Base-by-base conservation (phyloP, 1,139 yeast species). In the Candida pseudoviswanathii region DNA sequence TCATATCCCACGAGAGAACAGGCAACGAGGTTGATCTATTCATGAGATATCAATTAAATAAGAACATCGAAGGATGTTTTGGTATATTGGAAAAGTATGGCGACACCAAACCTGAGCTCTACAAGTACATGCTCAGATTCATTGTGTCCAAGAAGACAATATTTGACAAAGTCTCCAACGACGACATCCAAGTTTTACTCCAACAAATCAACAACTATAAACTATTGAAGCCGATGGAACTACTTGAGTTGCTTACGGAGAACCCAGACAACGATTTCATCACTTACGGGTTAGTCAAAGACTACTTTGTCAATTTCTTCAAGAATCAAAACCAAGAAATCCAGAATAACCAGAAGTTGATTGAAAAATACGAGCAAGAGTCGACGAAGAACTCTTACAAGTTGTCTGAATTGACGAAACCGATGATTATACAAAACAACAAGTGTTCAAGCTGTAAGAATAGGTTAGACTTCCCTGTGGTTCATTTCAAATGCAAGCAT, bases 401-500 rank as follows among this genome's bases (percentile, higher is more conserved):
- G 51, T 72, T 92, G 11, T 67, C 80, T 1, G 82, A 79, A 43
- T 66, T 88, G 41, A 62, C 74, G 2, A 81, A 82, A 42, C 85
- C 92, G 1, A 77, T 82, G 36, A 76, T 84, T 5, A 74, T 91
- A 2, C 92, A 88, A 59, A 82, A 85, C 54, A 78, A 85, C 25
- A 77, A 76, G 45, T 95, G 99, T 64, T 74, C 85, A 21, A 77
- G 85, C 5, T 95, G 99, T 63, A 75, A 81, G 11, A 73, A 80
- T 46, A 77, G 82, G 26, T 70, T 94, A 31, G 96, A 90, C 52
- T 77, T 86, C 48, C 98, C 98, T 0, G 80, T 86, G 6, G 80
- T 89, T 0, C 96, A 89, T 60, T 95, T 92, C 71, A 82, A 85
- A 53, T 94, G 99, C 69, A 80, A 80, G 47, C 99, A 94, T 61